These are phyloP conservation scores for Myxozyma sirexii DNA, from an alignment of 805 yeast species.

Conservation along the genomic window DNA sequence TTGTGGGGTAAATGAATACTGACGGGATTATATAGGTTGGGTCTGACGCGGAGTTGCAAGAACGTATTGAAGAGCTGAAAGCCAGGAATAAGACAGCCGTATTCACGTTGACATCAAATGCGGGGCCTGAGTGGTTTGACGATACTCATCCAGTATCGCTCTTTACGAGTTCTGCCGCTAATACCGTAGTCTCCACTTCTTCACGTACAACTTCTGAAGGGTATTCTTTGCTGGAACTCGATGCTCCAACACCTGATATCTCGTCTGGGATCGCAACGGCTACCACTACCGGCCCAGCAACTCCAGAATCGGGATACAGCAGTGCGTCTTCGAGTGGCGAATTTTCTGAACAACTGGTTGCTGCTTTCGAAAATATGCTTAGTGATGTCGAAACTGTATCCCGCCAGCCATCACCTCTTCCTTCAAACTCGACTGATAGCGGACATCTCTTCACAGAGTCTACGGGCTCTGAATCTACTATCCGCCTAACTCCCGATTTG, in stretches of 20 bases:
- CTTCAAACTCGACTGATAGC: not conserved
- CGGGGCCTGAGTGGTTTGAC: constrained; percentile 22
- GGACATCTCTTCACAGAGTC: not conserved
- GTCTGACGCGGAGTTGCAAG: constrained; percentile 13
- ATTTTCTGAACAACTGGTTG: constrained; percentile 16
- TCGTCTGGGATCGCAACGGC: constrained; percentile 2
- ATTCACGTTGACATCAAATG: constrained; percentile 14
- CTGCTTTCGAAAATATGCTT: constrained; percentile 25
- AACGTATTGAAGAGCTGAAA: constrained; percentile 18
- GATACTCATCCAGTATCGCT: not conserved
- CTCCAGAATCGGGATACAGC: not conserved
- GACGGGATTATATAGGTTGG: too few relatives aligned
- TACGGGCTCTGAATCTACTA: not conserved
- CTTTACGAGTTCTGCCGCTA: not conserved
- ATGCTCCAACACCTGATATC: not conserved
- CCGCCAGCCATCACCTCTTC: constrained; percentile 3
- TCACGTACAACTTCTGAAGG: not conserved
- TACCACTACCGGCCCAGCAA: not conserved
- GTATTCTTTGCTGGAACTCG: not conserved
- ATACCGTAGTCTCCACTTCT: not conserved
- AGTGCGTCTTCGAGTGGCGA: not conserved
- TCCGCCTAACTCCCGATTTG: not conserved
- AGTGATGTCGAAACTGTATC: constrained; percentile 17
- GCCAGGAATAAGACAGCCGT: constrained; percentile 5
- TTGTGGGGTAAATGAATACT: too few relatives aligned